phyloP scores from a whole-genome alignment of 257 asterid genomes.

The Nicotiana tomentosiformis region DNA sequence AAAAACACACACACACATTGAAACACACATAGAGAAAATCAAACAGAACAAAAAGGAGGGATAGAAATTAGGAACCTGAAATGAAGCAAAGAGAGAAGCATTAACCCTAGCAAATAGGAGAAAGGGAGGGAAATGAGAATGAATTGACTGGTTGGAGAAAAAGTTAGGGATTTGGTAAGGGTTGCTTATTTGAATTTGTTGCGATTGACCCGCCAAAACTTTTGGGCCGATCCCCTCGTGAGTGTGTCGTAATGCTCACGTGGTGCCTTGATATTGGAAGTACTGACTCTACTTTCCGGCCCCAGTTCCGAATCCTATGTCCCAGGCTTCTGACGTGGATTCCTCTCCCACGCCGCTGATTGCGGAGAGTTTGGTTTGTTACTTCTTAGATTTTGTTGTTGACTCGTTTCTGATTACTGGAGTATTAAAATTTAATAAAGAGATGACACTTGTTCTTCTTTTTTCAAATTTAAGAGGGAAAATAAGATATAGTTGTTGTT shows the following conservation, averaged over 20 bases:
- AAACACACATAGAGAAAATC: background rate
- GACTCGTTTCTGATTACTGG: no score
- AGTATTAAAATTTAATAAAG: no score
- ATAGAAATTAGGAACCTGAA: background rate
- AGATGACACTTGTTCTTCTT: no score
- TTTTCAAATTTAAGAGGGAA: no score
- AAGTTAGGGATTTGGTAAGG: background rate
- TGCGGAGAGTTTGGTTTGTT: no score
- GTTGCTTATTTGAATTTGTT: background rate
- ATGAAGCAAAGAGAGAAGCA: background rate
- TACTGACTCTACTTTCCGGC: background rate
- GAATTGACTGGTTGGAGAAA: background rate
- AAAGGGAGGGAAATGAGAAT: no score
- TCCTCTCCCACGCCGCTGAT: background rate
- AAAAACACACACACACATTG: background rate
- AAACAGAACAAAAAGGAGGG: background rate
- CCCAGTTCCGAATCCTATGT: background rate
- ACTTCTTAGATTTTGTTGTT: no score
- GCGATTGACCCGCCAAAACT: background rate
- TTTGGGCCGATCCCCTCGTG: background rate
- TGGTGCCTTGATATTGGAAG: background rate
- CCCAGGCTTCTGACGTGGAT: no score
- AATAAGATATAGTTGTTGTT: no score
- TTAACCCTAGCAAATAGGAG: background rate
- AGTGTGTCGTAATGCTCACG: background rate